These are phyloP conservation scores for Carex parvula DNA, from an alignment of 176 grass and related monocot species.

Conservation along the genomic window DNA sequence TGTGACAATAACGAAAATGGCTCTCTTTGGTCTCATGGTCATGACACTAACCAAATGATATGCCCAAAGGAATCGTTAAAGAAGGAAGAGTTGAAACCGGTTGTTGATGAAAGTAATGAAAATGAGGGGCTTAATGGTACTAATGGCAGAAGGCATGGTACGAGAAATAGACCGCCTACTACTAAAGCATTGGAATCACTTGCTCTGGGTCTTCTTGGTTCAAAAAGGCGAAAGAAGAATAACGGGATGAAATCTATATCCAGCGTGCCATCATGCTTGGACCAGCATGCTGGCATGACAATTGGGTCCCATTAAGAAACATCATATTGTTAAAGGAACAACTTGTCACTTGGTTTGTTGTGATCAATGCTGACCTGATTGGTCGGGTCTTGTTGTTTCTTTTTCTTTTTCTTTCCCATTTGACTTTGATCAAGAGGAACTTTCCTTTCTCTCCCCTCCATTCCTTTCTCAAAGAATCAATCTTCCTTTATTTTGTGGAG, in stretches of 20 bases:
- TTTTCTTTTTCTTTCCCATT: not conserved
- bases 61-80: not conserved
- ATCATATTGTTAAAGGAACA: not conserved
- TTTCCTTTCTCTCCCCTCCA: too few species aligned
- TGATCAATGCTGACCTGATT: not conserved
- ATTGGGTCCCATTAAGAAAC: not conserved
- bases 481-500: too few species aligned
- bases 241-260: not conserved
- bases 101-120: not conserved
- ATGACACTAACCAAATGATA: not conserved
- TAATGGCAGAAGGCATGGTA: conserved; percentile 70
- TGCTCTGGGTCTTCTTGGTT: not conserved
- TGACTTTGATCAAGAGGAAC: not conserved
- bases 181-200: conserved; percentile 53
- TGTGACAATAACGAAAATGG: not conserved
- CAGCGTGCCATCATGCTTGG: too few species aligned
- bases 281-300: not conserved
- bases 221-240: not conserved
- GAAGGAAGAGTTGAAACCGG: not conserved
- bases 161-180: conserved; percentile 70
- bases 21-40: not conserved
- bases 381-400: not conserved
- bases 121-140: conserved; percentile 39
- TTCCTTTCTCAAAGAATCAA: too few species aligned
- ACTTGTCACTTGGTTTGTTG: not conserved